Evolutionary conservation across 345 rosid species (phyloP), one percentile per base, ranked within the genome.

Genomic region (Boechera stricta): DNA sequence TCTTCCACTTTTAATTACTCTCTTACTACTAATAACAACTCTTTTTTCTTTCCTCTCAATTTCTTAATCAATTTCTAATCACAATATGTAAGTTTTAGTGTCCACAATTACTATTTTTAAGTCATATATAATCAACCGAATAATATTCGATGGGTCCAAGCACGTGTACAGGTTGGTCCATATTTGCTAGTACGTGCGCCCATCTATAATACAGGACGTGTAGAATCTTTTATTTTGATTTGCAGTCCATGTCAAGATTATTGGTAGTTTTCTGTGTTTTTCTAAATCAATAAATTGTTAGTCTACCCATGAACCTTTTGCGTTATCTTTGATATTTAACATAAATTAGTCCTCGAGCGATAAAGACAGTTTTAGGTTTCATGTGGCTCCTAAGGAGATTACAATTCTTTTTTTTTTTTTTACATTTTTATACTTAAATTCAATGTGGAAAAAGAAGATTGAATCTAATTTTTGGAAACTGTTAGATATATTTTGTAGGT

Each of bases 121-220:
- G 64, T 67, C 76, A 71, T 21, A 21, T 21, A 21, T 16, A 73
- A 6, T 6, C 10, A 10, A 36, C 18, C 13, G 5, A 45, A 26
- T 59, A 45, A 51, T 48, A 58, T 21, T 73, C 6, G 26, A 60
- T 56, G 81, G 79, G 24, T 31, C 68, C 61, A 74, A 76, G 85
- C 87, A 86, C 92, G 84, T 89, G 91, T 89, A 86, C 89, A 87
- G 83, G 87, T 78, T 79, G 65, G 79, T 72, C 54, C 71, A 33
- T 49, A 81, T 80, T 47, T 78, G 76, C 64, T 41, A 47, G 44
- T 78, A 69, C 82, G 82, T 75, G 82, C 82, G 62, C 67, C 45
- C 29, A 77, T 31, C 66, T 63, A 76, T 18, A 33, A 49, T 67
- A 58, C 67, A 58, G 31, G 31, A 47, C 11, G 64, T 64, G 49